Evolutionary conservation across 768 basidiomycete genomes (phyloP).

Genomic region (Auriscalpium vulgare): DNA sequence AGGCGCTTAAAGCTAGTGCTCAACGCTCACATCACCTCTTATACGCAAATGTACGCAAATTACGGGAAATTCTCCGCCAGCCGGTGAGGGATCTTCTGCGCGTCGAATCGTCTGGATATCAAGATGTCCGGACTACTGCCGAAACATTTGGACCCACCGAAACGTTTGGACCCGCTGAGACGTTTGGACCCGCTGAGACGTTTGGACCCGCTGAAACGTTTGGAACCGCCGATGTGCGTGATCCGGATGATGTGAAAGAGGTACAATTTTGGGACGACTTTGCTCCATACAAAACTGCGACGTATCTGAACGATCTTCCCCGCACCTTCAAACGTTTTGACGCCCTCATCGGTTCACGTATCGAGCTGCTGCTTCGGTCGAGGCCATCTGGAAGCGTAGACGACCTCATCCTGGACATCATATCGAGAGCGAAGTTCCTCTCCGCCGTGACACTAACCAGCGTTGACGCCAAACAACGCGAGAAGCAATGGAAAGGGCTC

Average conservation of each 20-base stretch:
- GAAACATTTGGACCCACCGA: too few species aligned
- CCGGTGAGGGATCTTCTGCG: conserved; percentile 41
- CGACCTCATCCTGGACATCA: conserved; percentile 52
- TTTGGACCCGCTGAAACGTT: too few species aligned
- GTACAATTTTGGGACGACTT: too few species aligned
- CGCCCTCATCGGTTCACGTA: conserved; percentile 31
- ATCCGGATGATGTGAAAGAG: too few species aligned
- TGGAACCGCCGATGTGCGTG: too few species aligned
- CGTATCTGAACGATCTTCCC: conserved; percentile 40
- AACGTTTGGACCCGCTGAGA: too few species aligned
- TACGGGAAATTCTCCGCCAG: conserved; percentile 81
- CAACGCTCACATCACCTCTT: conserved; percentile 85
- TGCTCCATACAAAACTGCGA: conserved; percentile 5
- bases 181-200: too few species aligned
- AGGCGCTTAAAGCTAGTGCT: conserved; percentile 87
- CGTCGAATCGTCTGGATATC: too few species aligned
- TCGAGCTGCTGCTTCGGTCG: conserved; percentile 35
- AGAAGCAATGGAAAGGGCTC: conserved; percentile 63
- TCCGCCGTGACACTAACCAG: conserved; percentile 36
- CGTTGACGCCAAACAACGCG: conserved; percentile 40
- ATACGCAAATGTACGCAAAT: conserved; percentile 86
- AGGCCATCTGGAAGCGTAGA: conserved; percentile 39
- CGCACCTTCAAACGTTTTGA: conserved; percentile 46
- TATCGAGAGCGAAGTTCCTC: conserved; percentile 52
- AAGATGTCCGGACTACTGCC: too few species aligned